A percentile compares a stretch with the other conserved stretches of the same genome.
Conservation (phyloP, 805 yeast genomes). For the Lachancea sp. region DNA sequence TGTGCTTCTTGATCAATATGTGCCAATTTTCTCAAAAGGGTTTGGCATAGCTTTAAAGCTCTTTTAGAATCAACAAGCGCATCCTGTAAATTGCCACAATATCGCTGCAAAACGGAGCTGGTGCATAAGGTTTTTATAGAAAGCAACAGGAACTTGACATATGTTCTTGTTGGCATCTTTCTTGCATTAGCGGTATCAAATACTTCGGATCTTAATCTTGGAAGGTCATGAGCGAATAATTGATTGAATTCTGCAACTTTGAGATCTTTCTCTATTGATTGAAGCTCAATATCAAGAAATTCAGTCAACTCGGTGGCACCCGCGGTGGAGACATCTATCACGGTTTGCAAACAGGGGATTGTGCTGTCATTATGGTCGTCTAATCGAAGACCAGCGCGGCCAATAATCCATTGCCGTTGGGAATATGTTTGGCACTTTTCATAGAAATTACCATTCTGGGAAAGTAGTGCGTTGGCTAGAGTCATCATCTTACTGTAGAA, state of each 20-base stretch:
- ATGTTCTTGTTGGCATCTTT: conserved; percentile 16
- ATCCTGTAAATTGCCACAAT: conserved; percentile 13
- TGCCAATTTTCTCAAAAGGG: conserved; percentile 41
- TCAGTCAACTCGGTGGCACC: conserved; percentile 12
- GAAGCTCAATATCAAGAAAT: conserved; percentile 8
- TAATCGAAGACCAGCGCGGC: not conserved
- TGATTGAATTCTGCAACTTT: conserved; percentile 15
- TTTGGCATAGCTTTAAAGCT: conserved; percentile 46
- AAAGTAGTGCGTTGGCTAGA: conserved; percentile 6
- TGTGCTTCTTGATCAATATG: conserved; percentile 28
- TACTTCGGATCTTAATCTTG: conserved; percentile 15
- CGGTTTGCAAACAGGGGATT: not conserved
- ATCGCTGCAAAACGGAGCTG: conserved; percentile 20
- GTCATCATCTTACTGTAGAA: conserved; percentile 19
- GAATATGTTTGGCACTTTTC: not conserved
- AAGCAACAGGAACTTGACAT: conserved; percentile 26
- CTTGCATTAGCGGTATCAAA: conserved; percentile 22
- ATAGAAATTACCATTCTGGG: not conserved
- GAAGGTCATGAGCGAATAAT: conserved; percentile 16
- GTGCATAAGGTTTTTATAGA: conserved; percentile 19
- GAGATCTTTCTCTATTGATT: conserved; percentile 11
- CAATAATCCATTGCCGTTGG: not conserved
- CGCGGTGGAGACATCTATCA: not conserved
- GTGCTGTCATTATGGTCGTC: not conserved
- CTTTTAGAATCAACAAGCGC: conserved; percentile 39